These are phyloP conservation scores for Xylaria arbuscula DNA, from an alignment of 2,329 filamentous ascomycete species.

Conservation along the genomic window DNA sequence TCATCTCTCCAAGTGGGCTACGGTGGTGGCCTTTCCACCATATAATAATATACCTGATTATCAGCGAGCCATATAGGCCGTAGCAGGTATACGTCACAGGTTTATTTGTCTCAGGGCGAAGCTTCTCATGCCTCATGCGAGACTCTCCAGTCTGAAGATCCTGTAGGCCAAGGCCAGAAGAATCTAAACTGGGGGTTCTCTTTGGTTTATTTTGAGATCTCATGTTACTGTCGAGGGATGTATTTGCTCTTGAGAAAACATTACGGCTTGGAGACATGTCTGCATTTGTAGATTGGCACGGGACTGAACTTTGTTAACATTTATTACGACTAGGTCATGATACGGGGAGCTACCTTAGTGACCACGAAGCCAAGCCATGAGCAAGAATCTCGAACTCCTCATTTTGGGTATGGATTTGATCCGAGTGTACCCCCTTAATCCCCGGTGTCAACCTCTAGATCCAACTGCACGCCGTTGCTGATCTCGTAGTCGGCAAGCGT, in stretches of 20 bases:
- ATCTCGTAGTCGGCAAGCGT: slow-evolving; percentile 94
- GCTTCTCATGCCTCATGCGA: background rate
- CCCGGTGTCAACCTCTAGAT: slow-evolving; percentile 71
- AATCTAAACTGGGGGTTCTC: background rate
- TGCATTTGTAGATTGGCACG: slow-evolving; percentile 9
- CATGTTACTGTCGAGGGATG: background rate
- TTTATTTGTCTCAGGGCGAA: background rate
- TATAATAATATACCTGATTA: background rate
- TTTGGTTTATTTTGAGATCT: background rate
- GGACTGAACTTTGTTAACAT: slow-evolving; percentile 30
- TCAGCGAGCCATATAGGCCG: background rate
- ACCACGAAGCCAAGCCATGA: background rate
- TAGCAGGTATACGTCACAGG: background rate
- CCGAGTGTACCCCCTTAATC: slow-evolving; percentile 56
- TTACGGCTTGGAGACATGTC: slow-evolving; percentile 2
- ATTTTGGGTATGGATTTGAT: background rate
- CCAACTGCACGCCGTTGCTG: slow-evolving; percentile 83
- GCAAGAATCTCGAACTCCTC: too few relatives aligned
- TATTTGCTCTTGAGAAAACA: background rate
- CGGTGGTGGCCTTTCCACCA: too few relatives aligned
- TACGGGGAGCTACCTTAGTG: slow-evolving; percentile 36
- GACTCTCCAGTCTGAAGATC: background rate
- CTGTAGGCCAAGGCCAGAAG: background rate
- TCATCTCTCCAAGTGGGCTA: too few relatives aligned
- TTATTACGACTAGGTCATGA: slow-evolving; percentile 5